phyloP scores from a whole-genome alignment of 148 eudicot species.

The Vaccinium macrocarpon region DNA sequence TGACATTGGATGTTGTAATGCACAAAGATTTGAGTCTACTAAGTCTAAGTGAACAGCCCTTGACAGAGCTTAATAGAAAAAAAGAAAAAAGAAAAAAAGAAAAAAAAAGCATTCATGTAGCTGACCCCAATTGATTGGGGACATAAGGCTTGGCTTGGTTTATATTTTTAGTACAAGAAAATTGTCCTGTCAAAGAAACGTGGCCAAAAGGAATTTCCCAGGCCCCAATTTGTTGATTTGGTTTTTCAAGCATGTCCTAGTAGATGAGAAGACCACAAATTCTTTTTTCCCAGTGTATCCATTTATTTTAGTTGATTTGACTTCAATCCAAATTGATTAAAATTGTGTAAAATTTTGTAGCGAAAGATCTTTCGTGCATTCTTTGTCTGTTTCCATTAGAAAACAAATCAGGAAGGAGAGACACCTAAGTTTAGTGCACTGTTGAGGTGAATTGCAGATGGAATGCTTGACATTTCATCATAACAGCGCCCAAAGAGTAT shows the following conservation, averaged over 20 bases:
- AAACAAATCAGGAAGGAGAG: neutral
- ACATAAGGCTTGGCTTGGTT: neutral
- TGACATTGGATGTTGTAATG: too few species aligned
- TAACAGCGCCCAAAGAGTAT: neutral
- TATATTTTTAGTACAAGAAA: neutral
- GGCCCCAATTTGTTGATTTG: neutral
- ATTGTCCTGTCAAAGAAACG: neutral
- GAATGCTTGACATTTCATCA: neutral
- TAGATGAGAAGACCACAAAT: neutral
- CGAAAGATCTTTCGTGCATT: too few species aligned
- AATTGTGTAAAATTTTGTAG: neutral
- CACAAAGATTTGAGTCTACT: too few species aligned
- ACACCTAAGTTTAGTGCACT: neutral
- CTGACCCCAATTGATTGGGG: too few species aligned
- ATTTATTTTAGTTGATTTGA: neutral
- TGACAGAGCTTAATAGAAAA: too few species aligned
- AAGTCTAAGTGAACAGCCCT: too few species aligned
- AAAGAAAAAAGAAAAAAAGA: too few species aligned
- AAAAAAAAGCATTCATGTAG: too few species aligned
- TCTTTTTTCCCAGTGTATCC: neutral
- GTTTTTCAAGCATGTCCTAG: neutral
- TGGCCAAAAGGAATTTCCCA: neutral
- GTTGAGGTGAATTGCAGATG: neutral
- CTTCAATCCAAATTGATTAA: neutral
- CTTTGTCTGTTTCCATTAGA: neutral